A percentile compares a stretch with the other conserved stretches of the same genome.
Evolutionary conservation across 164 flowering plant species (phyloP).

Genomic region (Houttuynia cordata): DNA sequence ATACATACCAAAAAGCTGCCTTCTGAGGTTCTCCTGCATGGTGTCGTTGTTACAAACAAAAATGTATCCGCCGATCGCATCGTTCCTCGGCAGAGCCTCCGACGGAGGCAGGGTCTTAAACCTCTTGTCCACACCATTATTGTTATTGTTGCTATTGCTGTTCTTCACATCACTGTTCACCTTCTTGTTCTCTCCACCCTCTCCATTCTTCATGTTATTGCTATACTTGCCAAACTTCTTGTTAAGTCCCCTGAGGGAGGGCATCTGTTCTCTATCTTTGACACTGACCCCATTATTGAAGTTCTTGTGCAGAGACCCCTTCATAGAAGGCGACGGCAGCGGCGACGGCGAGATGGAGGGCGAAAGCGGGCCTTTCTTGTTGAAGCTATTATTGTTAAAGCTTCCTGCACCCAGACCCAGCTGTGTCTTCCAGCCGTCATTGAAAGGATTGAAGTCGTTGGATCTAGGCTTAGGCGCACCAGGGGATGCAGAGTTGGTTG

Average conservation of each 20-base stretch:
- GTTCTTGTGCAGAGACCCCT: neutral
- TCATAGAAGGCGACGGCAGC: neutral
- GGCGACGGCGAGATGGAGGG: neutral
- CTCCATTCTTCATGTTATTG: constrained; percentile 2
- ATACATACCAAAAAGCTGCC: constrained; percentile 80
- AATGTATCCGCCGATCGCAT: constrained; percentile 83
- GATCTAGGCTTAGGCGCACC: constrained; percentile 20
- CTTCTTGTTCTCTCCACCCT: neutral
- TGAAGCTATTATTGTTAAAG: neutral
- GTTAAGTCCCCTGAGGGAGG: neutral
- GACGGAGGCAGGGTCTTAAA: constrained; percentile 89
- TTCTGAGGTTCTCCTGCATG: constrained; percentile 82
- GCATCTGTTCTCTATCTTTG: neutral
- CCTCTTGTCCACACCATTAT: constrained; percentile 55
- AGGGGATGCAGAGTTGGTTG: constrained; percentile 24
- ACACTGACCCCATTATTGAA: constrained; percentile 28
- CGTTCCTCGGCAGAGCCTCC: constrained; percentile 75
- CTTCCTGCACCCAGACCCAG: neutral
- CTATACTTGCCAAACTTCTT: constrained; percentile 8
- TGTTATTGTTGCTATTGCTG: constrained; percentile 13
- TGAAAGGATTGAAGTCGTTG: constrained; percentile 22
- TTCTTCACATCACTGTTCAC: constrained; percentile 10
- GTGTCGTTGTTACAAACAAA: constrained; percentile 98
- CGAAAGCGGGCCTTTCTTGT: constrained; percentile 7
- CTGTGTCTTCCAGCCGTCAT: constrained; percentile 38